These are phyloP conservation scores for Pythium insidiosum DNA, from an alignment of 352 stramenopile species.

Conservation along the genomic window DNA sequence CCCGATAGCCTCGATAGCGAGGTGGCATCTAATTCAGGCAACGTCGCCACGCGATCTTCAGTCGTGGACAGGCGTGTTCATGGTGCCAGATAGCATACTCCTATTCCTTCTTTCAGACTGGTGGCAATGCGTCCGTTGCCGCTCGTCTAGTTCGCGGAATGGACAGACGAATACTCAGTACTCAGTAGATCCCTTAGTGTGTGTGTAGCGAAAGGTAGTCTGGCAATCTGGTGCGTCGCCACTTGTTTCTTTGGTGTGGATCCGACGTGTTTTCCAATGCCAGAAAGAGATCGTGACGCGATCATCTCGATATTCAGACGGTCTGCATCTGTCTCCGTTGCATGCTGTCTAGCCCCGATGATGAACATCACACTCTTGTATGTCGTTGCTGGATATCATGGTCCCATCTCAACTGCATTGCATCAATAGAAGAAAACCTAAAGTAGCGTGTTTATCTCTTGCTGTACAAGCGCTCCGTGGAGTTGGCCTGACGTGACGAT, in stretches of 20 bases:
- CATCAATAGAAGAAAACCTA: too few species aligned
- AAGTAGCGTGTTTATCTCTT: too few species aligned
- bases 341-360: not conserved
- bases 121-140: constrained; percentile 1
- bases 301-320: not conserved
- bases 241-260: not conserved
- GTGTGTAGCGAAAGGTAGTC: too few species aligned
- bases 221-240: constrained; percentile 4
- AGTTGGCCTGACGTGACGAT: constrained; percentile 67
- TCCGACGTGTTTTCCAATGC: constrained; percentile 7
- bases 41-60: too few species aligned
- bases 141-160: not conserved
- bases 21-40: too few species aligned
- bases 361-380: too few species aligned
- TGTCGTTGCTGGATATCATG: constrained; percentile 1
- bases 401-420: not conserved
- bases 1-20: too few species aligned
- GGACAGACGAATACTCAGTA: not conserved
- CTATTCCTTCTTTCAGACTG: not conserved
- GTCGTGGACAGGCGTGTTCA: not conserved
- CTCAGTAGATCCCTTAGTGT: not conserved
- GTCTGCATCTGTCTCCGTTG: not conserved
- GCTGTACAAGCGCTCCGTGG: constrained; percentile 67
- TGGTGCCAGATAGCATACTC: not conserved
- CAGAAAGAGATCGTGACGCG: not conserved